Evolutionary conservation across 306 rosid species (phyloP).

Genomic region (Phaseolus lunatus): DNA sequence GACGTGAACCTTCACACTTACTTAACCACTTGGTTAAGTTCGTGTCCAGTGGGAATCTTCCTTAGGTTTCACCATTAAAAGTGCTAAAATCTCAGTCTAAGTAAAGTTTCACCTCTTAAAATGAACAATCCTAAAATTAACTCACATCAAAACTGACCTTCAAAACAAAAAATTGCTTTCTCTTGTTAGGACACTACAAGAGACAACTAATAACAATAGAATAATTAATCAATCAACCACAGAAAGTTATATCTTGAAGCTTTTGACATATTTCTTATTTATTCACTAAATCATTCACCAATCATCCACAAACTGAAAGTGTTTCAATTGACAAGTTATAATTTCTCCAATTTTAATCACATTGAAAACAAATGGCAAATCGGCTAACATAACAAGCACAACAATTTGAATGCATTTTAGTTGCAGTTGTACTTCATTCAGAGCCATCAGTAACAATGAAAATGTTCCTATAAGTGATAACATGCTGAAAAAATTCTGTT

Average conservation of each 20-base stretch:
- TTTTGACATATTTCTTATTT: slow-evolving; percentile 18
- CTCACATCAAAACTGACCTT: too few species aligned
- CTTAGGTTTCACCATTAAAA: too few species aligned
- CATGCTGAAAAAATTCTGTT: slow-evolving; percentile 23
- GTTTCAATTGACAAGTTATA: background rate
- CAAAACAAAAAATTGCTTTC: slow-evolving; percentile 56
- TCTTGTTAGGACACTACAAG: slow-evolving; percentile 64
- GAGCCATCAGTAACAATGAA: background rate
- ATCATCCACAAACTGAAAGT: slow-evolving; percentile 27
- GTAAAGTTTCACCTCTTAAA: too few species aligned
- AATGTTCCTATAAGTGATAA: background rate
- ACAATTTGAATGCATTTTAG: slow-evolving; percentile 7
- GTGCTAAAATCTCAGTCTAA: too few species aligned
- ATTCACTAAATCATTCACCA: background rate
- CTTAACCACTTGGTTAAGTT: too few species aligned
- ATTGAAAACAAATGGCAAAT: background rate
- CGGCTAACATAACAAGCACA: background rate
- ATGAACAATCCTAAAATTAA: too few species aligned
- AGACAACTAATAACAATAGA: slow-evolving; percentile 38
- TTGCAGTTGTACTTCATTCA: slow-evolving; percentile 20
- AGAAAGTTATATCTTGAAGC: slow-evolving; percentile 10
- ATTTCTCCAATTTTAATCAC: slow-evolving; percentile 5
- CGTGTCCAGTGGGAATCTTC: too few species aligned
- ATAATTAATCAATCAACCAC: background rate
- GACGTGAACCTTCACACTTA: too few species aligned